Evolutionary conservation across 116 monocot species (phyloP), one percentile per base, ranked within the genome.

Genomic region (Phalaenopsis hybrid): DNA sequence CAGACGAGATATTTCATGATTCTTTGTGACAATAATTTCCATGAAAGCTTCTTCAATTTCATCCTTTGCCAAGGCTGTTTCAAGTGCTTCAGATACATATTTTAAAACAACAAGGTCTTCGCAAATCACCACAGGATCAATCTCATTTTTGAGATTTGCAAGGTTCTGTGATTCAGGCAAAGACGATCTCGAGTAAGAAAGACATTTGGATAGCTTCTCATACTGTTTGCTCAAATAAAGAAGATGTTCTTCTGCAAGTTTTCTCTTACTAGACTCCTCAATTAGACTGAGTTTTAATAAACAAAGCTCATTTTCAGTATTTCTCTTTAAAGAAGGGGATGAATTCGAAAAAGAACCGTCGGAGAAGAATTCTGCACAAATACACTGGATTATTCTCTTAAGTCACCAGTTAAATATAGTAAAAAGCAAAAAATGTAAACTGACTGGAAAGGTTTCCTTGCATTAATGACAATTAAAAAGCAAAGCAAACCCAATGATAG

Each of bases 1-100:
- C 69, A 95, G 61, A 59, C 91, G 88, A 68, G 88, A 85, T 74
- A 95, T 91, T 81, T 93, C 91, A 85, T 86, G 80, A 63, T 93
- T 86, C 81, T 95, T 95, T 18, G 76, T 61, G 18, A 85, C 82
- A 79, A 95, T 85, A 21, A 88, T 46, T 55, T 41, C 75, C 77
- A 87, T 83, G n/a, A 87, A 63, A 72, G 74, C 82, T 18, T 74
- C 84, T 87, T 88, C 89, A 79, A 82, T 50, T 86, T 95, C 91
- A 51, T 82, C 84, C 69, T 57, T 85, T 73, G 88, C 84, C 50
- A 91, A 1, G 75, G 46, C 86, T 37, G 78, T 88, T 57, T 85
- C 83, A 81, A 93, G 45, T 72, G 93, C 88, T 80, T 91, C 93
- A 57, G 84, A 86, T 78, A 93, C 93, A 88, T 85, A 69, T 63